A percentile compares a stretch with the other conserved stretches of the same genome.
Evolutionary conservation across 2,329 filamentous ascomycete species (phyloP).

Genomic region (Neonectria coccinea): DNA sequence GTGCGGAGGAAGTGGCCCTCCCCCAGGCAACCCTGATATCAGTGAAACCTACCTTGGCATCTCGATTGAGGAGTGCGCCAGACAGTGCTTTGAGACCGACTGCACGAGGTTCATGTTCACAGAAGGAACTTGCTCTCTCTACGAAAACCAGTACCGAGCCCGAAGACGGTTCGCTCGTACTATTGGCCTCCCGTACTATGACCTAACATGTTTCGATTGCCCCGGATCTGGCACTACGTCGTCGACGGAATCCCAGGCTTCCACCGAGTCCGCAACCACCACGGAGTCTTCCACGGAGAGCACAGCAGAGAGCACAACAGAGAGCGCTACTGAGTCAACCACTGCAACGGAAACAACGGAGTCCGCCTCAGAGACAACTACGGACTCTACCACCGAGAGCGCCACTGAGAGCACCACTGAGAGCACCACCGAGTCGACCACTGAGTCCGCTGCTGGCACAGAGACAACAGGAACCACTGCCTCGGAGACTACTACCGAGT

Average conservation of each 20-base stretch:
- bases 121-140: not conserved
- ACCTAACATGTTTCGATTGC: conserved; percentile 8
- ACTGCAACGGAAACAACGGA: not conserved
- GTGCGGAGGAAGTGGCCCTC: not conserved
- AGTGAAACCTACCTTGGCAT: not conserved
- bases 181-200: conserved; percentile 1
- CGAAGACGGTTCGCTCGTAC: not conserved
- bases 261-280: not conserved
- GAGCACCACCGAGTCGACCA: not conserved
- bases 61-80: not conserved
- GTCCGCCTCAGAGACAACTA: not conserved
- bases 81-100: not conserved
- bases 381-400: not conserved
- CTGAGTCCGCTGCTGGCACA: not conserved
- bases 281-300: not conserved
- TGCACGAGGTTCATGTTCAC: not conserved
- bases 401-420: not conserved
- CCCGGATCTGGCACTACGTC: not conserved
- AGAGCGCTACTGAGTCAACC: not conserved
- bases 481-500: not conserved
- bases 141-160: not conserved
- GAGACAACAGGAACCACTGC: not conserved
- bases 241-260: not conserved
- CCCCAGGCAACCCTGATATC: not conserved
- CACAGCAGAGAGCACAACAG: not conserved